Base-by-base conservation (phyloP, 768 basidiomycete genomes). In the Mycena alexandri region DNA sequence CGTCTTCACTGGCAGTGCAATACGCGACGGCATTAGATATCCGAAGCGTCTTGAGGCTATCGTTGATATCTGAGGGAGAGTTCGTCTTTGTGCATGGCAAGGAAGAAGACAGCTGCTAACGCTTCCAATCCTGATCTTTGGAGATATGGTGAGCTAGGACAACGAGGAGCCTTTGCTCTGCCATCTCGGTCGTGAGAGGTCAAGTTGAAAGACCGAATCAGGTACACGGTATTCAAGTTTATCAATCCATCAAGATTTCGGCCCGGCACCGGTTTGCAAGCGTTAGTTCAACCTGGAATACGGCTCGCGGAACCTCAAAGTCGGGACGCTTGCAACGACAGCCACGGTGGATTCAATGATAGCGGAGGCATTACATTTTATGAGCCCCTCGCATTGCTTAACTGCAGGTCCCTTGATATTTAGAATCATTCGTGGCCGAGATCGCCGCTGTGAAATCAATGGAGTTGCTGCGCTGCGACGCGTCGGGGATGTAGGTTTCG, bases 391-490 rank as follows among this genome's bases (percentile, higher is more conserved):
- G 29, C 6, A 29, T n/a, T 14, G 36, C 38, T 51, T n/a, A 44
- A n/a, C 36, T 24, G 64, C 64, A 65, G 8, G 64, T 53, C 6
- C 65, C 65, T 9, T 53, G 54, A 36, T 66, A 66, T 29, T 66
- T 14, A 2, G 51, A 59, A 24, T 59, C 57, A 44, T 66, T 60
- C 5, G 65, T 66, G n/a, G 57, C 65, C 16, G 65, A 66, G 14
- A 66, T 60, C 11, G 57, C 58, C 5, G 65, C 58, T 1, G 57
- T 65, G 56, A 65, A 65, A 43, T 65, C 64, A 12, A 65, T 59
- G 16, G 57, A 51, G 57, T 50, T 65, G 56, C 56, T 65, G 64
- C 64, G 64, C 33, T 65, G 48, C 7, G 56, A 34, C 2, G 21
- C 42, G 22, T 60, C 58, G 34, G 58, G 43, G 19, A 66, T 60